These are phyloP conservation scores for Pestalotiopsis sp. DNA, from an alignment of 2,329 filamentous ascomycete species.

Conservation along the genomic window DNA sequence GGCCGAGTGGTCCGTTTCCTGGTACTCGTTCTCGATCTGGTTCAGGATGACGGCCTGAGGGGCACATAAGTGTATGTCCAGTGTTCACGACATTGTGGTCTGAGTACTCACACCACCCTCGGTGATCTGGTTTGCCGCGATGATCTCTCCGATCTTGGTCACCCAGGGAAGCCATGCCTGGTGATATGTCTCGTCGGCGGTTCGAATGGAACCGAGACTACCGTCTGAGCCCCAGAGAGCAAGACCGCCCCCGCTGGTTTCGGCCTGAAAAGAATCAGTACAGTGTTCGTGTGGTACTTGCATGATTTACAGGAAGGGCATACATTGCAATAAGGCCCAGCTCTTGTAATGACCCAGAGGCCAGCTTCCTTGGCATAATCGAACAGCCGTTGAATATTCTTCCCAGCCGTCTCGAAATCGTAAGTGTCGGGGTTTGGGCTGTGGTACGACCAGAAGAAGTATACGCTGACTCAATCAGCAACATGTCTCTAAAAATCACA, in stretches of 20 bases:
- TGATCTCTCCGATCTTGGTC: conserved; percentile 44
- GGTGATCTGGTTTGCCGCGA: conserved; percentile 51
- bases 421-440: conserved; percentile 43
- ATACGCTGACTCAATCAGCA: conserved; percentile 33
- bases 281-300: background rate
- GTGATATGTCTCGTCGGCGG: conserved; percentile 42
- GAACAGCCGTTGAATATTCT: conserved; percentile 51
- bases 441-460: conserved; percentile 54
- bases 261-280: conserved; percentile 29
- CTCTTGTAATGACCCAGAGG: conserved; percentile 50
- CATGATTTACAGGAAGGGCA: background rate
- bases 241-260: conserved; percentile 48
- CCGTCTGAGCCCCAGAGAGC: conserved; percentile 46
- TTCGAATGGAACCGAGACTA: conserved; percentile 40
- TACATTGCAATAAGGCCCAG: conserved; percentile 51
- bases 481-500: background rate
- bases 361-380: conserved; percentile 53
- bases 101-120: conserved; percentile 38
- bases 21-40: conserved; percentile 56
- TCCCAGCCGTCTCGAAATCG: conserved; percentile 52
- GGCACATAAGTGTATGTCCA: background rate
- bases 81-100: background rate
- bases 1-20: conserved; percentile 42
- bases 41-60: conserved; percentile 46
- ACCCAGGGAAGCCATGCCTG: conserved; percentile 50